phyloP scores from a whole-genome alignment of 2,329 filamentous ascomycete species.

The Colletotrichum salicis region DNA sequence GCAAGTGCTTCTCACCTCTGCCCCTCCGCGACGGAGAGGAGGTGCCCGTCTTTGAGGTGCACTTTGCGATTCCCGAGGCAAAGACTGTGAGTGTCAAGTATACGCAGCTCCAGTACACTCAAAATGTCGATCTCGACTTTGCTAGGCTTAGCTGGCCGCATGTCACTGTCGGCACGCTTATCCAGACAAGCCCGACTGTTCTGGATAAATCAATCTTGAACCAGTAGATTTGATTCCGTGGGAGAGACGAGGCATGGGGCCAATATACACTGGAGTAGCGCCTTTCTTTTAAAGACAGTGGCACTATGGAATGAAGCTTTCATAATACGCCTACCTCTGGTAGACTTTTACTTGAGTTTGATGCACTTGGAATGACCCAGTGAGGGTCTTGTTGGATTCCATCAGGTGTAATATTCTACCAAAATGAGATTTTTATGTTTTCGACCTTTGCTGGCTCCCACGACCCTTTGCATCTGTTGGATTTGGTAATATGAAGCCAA shows the following conservation, averaged over 20 bases:
- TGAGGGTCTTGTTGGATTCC: accelerated
- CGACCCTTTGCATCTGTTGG: no score
- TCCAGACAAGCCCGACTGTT: conserved; percentile 17
- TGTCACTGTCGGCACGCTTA: conserved; percentile 26
- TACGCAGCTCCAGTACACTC: conserved; percentile 51
- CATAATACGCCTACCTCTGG: no score
- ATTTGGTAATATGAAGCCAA: no score
- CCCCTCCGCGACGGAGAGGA: neutral
- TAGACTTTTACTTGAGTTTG: accelerated
- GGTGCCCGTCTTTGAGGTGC: neutral
- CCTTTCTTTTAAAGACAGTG: no score
- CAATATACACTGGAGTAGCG: no score
- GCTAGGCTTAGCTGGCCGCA: conserved; percentile 26
- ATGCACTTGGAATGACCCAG: accelerated
- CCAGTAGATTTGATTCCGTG: neutral
- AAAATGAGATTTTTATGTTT: no score
- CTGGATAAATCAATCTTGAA: conserved; percentile 43
- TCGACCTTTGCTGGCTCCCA: no score
- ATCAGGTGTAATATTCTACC: no score
- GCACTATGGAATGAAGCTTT: no score
- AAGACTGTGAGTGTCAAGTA: conserved; percentile 27
- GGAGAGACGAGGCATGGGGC: no score
- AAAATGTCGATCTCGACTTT: conserved; percentile 38
- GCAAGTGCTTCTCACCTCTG: neutral
- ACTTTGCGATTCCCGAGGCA: neutral